Percentiles rank a stretch among this genome's conserved stretches.
Conservation (phyloP, 176 grass and related monocot genomes). For the Musa beccarii region DNA sequence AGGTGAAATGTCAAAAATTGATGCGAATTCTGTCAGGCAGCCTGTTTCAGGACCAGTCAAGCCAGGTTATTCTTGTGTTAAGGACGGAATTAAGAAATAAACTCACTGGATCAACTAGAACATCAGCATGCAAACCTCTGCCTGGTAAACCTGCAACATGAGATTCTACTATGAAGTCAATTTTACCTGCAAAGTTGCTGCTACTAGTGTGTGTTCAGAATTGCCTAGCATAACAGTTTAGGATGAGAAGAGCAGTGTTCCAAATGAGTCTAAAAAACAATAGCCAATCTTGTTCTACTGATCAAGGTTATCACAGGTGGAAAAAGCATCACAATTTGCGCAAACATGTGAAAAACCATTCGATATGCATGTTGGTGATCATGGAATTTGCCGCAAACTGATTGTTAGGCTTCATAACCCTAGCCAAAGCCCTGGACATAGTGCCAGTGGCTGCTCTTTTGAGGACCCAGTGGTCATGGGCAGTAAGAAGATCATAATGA, state of each 20-base stretch:
- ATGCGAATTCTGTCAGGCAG: conserved; percentile 38
- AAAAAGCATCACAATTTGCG: background rate
- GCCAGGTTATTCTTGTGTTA: conserved; percentile 31
- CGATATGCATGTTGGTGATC: background rate
- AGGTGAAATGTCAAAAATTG: conserved; percentile 52
- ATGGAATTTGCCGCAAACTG: background rate
- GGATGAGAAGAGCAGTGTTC: conserved; percentile 12
- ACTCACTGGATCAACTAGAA: conserved; percentile 34
- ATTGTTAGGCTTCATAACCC: background rate
- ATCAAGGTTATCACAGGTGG: background rate
- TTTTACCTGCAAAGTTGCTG: conserved; percentile 24
- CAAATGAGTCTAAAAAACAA: background rate
- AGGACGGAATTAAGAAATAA: conserved; percentile 23
- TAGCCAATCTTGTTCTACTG: background rate
- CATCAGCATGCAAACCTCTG: conserved; percentile 29
- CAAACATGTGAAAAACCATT: background rate
- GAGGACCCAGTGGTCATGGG: no score
- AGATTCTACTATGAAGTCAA: conserved; percentile 33
- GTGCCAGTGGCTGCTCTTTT: no score
- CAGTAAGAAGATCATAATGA: no score
- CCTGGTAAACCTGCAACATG: conserved; percentile 15
- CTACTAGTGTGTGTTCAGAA: conserved; percentile 26
- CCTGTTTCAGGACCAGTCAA: conserved; percentile 44
- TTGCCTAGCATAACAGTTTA: conserved; percentile 26
- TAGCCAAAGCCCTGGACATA: no score